phyloP scores from a whole-genome alignment of 1,284 basidiomycete genomes.

The Meira miltonrushii region DNA sequence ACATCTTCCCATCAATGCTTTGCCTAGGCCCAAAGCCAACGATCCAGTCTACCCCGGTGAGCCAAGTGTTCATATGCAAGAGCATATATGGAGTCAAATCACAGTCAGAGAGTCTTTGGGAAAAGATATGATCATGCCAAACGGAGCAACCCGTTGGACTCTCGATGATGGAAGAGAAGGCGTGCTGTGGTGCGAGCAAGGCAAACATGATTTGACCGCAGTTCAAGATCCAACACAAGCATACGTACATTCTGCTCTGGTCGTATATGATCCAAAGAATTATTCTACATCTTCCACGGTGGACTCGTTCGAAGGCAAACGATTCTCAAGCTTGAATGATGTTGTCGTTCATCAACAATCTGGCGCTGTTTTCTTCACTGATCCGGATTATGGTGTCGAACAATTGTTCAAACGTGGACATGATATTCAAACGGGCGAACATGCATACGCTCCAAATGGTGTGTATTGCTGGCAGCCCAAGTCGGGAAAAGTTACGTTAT shows the following conservation, averaged over 20 bases:
- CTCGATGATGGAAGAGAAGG: too few relatives aligned
- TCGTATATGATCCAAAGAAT: slow-evolving; percentile 17
- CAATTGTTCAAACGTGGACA: slow-evolving; percentile 23
- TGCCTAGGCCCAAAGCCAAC: too few relatives aligned
- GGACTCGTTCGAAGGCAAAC: slow-evolving; percentile 17
- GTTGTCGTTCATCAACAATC: slow-evolving; percentile 24
- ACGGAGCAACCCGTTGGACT: too few relatives aligned
- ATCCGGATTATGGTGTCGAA: slow-evolving; percentile 35
- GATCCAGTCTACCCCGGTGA: too few relatives aligned
- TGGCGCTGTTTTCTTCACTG: slow-evolving; percentile 30
- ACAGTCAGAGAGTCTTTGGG: too few relatives aligned
- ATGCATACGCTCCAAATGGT: slow-evolving; percentile 27
- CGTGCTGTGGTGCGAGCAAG: slow-evolving; percentile 33
- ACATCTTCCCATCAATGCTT: too few relatives aligned
- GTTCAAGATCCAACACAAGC: slow-evolving; percentile 10
- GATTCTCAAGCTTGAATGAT: slow-evolving; percentile 35
- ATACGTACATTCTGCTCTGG: slow-evolving; percentile 18
- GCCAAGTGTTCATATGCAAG: too few relatives aligned
- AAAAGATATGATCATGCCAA: too few relatives aligned
- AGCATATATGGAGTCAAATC: too few relatives aligned
- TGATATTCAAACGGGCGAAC: not conserved
- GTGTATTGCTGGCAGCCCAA: slow-evolving; percentile 27
- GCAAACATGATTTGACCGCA: not conserved
- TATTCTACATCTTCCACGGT: slow-evolving; percentile 12
- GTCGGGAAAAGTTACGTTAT: slow-evolving; percentile 18